Percentiles rank a stretch among this genome's conserved stretches.
Conservation (phyloP, 2,329 filamentous ascomycete species). For the Diatrype stigma region DNA sequence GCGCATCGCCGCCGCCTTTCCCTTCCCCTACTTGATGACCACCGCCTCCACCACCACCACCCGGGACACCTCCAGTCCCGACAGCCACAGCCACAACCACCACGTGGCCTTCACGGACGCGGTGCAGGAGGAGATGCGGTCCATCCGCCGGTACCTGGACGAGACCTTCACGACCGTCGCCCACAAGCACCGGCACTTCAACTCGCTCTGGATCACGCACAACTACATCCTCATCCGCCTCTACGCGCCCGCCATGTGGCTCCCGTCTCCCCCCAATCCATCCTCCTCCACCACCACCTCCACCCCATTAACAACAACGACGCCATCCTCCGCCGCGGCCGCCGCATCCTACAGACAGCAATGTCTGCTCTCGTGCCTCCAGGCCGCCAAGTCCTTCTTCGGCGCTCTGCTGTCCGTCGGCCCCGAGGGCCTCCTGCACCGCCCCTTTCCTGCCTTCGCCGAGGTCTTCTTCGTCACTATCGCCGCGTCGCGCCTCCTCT, state of each 20-base stretch:
- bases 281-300: too few species aligned
- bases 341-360: constrained; percentile 6
- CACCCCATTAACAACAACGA: too few species aligned
- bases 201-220: constrained; percentile 29
- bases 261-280: too few species aligned
- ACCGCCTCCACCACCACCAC: constrained; percentile 7
- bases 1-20: constrained; percentile 29
- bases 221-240: constrained; percentile 34
- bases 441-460: constrained; percentile 18
- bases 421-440: constrained; percentile 19
- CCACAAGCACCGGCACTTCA: constrained; percentile 21
- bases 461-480: constrained; percentile 26
- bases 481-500: constrained; percentile 23
- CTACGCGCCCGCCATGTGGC: constrained; percentile 31
- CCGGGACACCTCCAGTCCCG: too few species aligned
- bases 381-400: constrained; percentile 31
- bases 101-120: constrained; percentile 26
- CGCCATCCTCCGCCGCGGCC: too few species aligned
- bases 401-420: constrained; percentile 26
- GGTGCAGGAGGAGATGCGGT: constrained; percentile 28
- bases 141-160: constrained; percentile 30
- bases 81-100: constrained; percentile 4
- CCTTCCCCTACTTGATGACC: constrained; percentile 5
- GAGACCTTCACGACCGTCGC: constrained; percentile 27
- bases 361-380: constrained; percentile 32